phyloP scores from a whole-genome alignment of 345 rosid species.

The Atalantia buxifolia region DNA sequence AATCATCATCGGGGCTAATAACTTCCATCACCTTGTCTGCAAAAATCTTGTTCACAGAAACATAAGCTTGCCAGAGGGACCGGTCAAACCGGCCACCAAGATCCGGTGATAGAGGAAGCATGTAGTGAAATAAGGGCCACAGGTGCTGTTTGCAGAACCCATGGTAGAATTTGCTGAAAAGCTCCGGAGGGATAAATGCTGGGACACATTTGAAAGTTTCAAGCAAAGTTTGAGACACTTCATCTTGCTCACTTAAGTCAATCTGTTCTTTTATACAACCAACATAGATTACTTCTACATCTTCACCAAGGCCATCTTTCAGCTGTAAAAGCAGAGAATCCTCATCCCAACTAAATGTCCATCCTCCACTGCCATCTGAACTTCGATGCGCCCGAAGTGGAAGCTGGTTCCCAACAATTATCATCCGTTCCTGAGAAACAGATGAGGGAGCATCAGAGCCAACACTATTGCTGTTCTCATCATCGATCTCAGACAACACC shows the following conservation, averaged over 20 bases:
- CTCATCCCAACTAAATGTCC: constrained; percentile 86
- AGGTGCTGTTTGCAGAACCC: constrained; percentile 94
- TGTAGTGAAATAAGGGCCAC: constrained; percentile 96
- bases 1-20: constrained; percentile 90
- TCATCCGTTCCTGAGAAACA: constrained; percentile 69
- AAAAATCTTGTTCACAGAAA: constrained; percentile 89
- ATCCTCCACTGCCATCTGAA: constrained; percentile 39
- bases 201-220: constrained; percentile 96
- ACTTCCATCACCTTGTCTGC: constrained; percentile 97
- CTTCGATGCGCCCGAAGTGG: constrained; percentile 65
- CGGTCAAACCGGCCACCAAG: constrained; percentile 88
- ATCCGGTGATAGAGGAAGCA: constrained; percentile 91
- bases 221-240: constrained; percentile 72
- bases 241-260: constrained; percentile 66
- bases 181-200: constrained; percentile 71
- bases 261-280: constrained; percentile 81
- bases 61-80: constrained; percentile 89
- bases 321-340: constrained; percentile 92
- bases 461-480: constrained; percentile 64
- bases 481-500: constrained; percentile 75
- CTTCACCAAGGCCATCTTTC: constrained; percentile 90
- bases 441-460: constrained; percentile 90
- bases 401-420: constrained; percentile 91
- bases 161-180: constrained; percentile 77
- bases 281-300: constrained; percentile 81